Evolutionary conservation across 169 alveolate species (phyloP), one percentile per base, ranked within the genome.

Genomic region (Plasmodium coatneyi): DNA sequence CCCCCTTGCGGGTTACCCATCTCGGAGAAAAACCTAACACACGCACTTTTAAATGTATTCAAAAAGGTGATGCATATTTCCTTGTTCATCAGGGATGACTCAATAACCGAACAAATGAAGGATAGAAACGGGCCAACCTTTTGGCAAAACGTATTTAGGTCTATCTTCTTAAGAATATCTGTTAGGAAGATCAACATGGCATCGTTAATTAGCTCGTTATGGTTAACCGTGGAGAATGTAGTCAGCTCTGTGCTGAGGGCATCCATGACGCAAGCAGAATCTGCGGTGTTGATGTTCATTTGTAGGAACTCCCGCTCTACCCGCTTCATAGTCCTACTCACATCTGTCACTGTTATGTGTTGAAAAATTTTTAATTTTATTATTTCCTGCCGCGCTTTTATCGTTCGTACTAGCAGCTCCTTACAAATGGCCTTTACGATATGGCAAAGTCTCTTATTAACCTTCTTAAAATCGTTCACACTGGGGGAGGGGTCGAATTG

Each of bases 311-410:
- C 82, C 5, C 49, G 28, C 52, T 66, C 89, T 22, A 87, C 49
- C 71, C 43, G 43, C 12, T 39, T 87, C 89, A 87, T 79, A 32
- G 90, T 87, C 22, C 46, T 72, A 78, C 89, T 52, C 16, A 87
- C 82, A 49, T 87, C 93, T 22, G 80, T 66, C 12, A 79, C 43
- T 16, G 82, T 34, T 87, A 87, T 78, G 49, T 78, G 7, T 71
- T 87, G 72, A 87, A 71, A 87, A 22, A 79, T 56, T 54, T 87
- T 87, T 5, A 87, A 87, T 79, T 87, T 87, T 7, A 87, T 87
- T 66, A 79, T 66, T 3, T 87, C 93, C 70, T 87, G 80, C 32
- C 82, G 66, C n/a, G 39, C 9, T 70, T 6, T 87, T 52, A 87
- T 25, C 10, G 14, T 14, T 79, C 49, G 39, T 54, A 79, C 32